These are phyloP conservation scores for Extremus antarcticus DNA, from an alignment of 495 filamentous ascomycete genomes.

Conservation along the genomic window DNA sequence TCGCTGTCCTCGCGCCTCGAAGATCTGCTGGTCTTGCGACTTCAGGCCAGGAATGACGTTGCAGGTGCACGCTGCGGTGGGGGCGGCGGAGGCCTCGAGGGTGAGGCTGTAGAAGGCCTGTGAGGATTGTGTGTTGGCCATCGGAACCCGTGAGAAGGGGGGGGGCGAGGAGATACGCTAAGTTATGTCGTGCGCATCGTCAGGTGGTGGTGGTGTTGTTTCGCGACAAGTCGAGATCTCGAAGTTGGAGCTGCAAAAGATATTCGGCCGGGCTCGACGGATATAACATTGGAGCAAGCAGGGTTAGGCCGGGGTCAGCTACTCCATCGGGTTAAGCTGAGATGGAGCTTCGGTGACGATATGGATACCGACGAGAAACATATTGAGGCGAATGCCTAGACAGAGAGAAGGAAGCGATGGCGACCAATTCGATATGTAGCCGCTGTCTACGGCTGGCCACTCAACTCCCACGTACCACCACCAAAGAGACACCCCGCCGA, in stretches of 20 bases:
- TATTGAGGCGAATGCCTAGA: background rate
- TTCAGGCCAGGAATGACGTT: conserved; percentile 63
- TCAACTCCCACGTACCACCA: background rate
- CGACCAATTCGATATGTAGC: conserved; percentile 8
- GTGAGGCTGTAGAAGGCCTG: conserved; percentile 67
- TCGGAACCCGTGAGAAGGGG: conserved; percentile 28
- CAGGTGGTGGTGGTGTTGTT: background rate
- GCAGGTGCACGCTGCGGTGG: conserved; percentile 82
- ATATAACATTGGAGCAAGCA: background rate
- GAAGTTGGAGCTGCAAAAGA: too few relatives aligned
- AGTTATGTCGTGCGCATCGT: background rate
- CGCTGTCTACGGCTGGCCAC: conserved; percentile 7
- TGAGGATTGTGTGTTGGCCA: conserved; percentile 65
- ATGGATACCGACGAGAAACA: background rate
- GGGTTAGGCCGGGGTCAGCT: background rate
- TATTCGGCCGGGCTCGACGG: too few relatives aligned
- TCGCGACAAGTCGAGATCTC: too few relatives aligned
- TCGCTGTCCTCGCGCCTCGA: conserved; percentile 83
- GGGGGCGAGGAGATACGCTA: background rate
- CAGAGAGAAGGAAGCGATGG: too few relatives aligned
- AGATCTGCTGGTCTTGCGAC: conserved; percentile 90
- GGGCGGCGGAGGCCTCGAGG: conserved; percentile 76
- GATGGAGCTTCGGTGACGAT: background rate
- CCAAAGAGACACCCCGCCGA: background rate
- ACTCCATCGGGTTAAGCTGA: too few relatives aligned